Base-by-base conservation (phyloP, 257 asterid species). In the Solanum tarijense region DNA sequence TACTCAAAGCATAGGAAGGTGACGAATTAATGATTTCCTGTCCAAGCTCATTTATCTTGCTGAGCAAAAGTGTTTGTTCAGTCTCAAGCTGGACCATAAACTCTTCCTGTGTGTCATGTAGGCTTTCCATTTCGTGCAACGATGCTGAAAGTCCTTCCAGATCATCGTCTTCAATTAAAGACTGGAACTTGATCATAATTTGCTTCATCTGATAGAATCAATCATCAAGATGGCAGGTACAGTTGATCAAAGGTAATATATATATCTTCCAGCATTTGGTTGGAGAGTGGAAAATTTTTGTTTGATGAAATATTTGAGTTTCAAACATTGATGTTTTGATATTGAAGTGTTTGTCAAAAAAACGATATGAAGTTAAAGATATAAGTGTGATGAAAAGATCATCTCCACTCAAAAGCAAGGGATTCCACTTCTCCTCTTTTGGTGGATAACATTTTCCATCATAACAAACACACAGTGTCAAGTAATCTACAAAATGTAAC, bases 11-110 rank as follows among this genome's bases (percentile, higher is more conserved):
- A 74, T 94, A 85, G 27, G 95, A 84, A 27, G 93, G 81, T 3
- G 98, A 84, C 2, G 98, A 91, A 91, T 97, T 95, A n/a, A 95
- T 85, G 76, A 96, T 90, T 91, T 97, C 99, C 87, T 93, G 99
- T 48, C 99, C 99, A 74, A 97, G 98, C 92, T 96, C 98, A 86
- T 92, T 90, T 89, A 97, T 93, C 90, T 96, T 97, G 93, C 87
- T 89, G 48, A 97, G 83, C 11, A 97, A 91, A 89, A 97, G 91
- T 91, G 69, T 91, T 78, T 97, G 98, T 91, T 97, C 99, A 1
- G 93, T 95, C 91, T 96, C 98, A 8, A 97, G 98, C 90, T 91
- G 96, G 85, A 90, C 58, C 91, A 93, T 88, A 91, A 91, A 93
- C 89, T 94, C 99, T 83, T 95, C 96, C 89, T 93, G 95, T 55